Evolutionary conservation across 139 green algal species (phyloP).

Genomic region (Asterochloris erici): DNA sequence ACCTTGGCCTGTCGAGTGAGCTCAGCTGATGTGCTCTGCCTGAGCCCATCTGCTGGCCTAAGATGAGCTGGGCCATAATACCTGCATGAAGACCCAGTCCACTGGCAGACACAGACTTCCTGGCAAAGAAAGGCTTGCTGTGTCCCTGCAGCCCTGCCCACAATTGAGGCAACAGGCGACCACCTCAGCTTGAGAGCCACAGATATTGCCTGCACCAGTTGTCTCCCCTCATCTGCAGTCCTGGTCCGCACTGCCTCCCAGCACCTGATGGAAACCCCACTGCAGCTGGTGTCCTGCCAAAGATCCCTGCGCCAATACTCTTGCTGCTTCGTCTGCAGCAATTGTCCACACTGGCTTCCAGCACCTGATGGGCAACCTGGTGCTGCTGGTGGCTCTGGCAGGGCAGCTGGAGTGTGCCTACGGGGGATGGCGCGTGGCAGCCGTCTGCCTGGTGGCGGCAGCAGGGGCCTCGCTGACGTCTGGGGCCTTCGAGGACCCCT

Average conservation of each 20-base stretch:
- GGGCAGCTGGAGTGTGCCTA: constrained; percentile 21
- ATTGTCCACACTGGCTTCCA: constrained; percentile 20
- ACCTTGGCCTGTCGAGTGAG: neutral
- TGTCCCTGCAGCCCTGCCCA: too few species aligned
- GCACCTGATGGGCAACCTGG: constrained; percentile 25
- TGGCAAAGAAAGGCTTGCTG: too few species aligned
- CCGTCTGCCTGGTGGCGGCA: constrained; percentile 20
- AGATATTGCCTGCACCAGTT: neutral
- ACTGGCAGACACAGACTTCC: too few species aligned
- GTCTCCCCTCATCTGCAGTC: neutral
- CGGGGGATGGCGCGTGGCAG: constrained; percentile 13
- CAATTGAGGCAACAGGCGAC: too few species aligned
- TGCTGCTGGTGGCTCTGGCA: constrained; percentile 18
- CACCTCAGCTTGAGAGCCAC: neutral
- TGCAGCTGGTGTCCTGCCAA: neutral
- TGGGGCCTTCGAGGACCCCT: constrained; percentile 55
- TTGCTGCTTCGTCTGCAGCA: neutral
- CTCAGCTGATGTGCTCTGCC: neutral
- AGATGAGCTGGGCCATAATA: too few species aligned
- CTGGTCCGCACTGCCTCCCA: neutral
- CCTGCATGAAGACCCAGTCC: too few species aligned
- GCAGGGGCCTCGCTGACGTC: constrained; percentile 29
- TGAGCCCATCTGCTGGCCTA: neutral
- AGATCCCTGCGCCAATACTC: neutral
- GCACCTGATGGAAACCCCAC: neutral